Conservation (phyloP, 257 asterid species). For the Nyctanthes arbortristis region DNA sequence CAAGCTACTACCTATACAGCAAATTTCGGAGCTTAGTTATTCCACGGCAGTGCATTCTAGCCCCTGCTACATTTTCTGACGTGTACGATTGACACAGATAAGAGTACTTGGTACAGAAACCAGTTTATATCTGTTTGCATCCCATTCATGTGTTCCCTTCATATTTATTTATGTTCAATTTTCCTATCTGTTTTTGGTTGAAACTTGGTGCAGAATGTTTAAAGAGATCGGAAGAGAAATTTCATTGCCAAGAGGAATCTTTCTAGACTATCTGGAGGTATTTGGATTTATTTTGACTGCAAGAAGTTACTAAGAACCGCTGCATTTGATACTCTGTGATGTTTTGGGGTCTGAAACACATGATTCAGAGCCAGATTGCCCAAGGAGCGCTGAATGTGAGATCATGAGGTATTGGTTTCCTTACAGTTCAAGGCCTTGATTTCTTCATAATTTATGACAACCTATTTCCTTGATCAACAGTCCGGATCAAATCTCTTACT, state of each 20-base stretch:
- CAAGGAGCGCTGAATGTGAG: too few species aligned
- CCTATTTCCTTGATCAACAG: too few species aligned
- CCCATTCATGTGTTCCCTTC: background rate
- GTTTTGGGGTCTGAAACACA: background rate
- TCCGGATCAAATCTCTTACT: too few species aligned
- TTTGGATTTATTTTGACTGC: background rate
- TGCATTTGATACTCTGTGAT: background rate
- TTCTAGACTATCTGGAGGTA: background rate
- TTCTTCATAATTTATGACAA: too few species aligned
- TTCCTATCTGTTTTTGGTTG: background rate
- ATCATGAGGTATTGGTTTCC: too few species aligned
- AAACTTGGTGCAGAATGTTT: background rate
- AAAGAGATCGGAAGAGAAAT: background rate
- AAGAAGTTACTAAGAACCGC: background rate
- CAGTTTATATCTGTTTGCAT: background rate
- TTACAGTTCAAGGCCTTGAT: too few species aligned
- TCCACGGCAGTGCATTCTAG: background rate
- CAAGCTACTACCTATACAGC: conserved; percentile 1
- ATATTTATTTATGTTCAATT: too few species aligned
- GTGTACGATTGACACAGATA: background rate
- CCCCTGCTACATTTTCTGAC: background rate
- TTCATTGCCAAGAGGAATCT: background rate
- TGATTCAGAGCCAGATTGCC: background rate
- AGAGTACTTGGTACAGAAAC: background rate
- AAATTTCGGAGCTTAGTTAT: background rate